Base-by-base conservation (phyloP, 2,329 filamentous ascomycete species). In the Penicillium sp. region DNA sequence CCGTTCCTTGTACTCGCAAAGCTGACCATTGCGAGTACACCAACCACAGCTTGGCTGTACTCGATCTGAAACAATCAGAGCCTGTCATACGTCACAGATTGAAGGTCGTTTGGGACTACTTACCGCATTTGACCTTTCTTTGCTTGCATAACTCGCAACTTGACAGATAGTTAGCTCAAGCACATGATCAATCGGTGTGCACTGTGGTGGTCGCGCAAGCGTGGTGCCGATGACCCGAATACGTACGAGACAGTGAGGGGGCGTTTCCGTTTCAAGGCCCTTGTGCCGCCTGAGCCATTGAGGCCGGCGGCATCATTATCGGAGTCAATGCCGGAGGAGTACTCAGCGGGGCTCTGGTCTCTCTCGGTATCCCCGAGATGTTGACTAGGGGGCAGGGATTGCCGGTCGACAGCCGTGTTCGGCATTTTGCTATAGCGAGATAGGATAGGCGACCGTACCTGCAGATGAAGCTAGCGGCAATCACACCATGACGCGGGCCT, bases 1-100 rank as follows among this genome's bases (percentile, higher is more conserved):
- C 37, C 87, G 79, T 64, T 88, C 87, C 56, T 84, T 85, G 68
- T 90, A 90, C 68, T 88, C 84, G 68, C 87, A 90, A 37, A 79
- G 63, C 59, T 87, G 83, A 54, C 82, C 81, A 70, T 90, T 88
- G 47, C 87, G 83, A 46, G 83, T 74, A 69, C 87, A 90, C 87
- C 87, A 90, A 19, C 86, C 86, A 71, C 87, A 90, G n/a, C 81
- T 81, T 2, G 82, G 82, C 62, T 84, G 81, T 29, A 77, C 75
- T 52, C 82, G 79, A 64, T 85, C 76, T 74, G 54, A 56, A 49
- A 61, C 23, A 54, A 50, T 31, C 14, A 16, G 40, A 28, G 13
- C 7, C 14, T 13, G 13, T 44, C 23, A 48, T 28, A 28, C 45
- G 23, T 43, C 24, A 23, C 39, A 28, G 21, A 5, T 40, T 29